Conservation (phyloP, 257 asterid species). For the Lantana camara region DNA sequence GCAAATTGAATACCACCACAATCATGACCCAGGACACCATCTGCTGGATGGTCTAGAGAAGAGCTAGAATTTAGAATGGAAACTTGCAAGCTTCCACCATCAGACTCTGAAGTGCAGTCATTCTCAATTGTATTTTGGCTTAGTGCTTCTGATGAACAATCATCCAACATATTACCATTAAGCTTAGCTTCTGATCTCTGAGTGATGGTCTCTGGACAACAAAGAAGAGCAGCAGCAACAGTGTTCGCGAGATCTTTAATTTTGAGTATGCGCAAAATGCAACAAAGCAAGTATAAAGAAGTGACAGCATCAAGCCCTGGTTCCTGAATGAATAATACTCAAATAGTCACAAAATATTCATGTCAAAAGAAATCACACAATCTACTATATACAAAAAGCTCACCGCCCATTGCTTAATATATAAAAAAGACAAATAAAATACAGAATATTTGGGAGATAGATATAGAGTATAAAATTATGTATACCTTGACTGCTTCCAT, state of each 20-base stretch:
- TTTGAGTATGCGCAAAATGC: conserved; percentile 94
- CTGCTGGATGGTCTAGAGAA: conserved; percentile 42
- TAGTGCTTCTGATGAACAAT: conserved; percentile 43
- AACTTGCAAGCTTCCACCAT: conserved; percentile 42
- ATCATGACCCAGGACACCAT: conserved; percentile 37
- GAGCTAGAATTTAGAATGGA: conserved; percentile 45
- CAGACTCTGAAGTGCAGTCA: conserved; percentile 32
- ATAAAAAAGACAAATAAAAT: neutral
- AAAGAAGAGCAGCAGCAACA: conserved; percentile 87
- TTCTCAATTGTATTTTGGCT: conserved; percentile 35
- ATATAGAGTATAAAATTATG: conserved; percentile 27
- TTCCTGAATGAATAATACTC: conserved; percentile 60
- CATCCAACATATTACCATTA: conserved; percentile 56
- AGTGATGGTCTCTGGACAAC: conserved; percentile 52
- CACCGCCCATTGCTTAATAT: conserved; percentile 15
- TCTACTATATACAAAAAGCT: conserved; percentile 19
- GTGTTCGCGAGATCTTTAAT: conserved; percentile 94
- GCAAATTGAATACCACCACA: conserved; percentile 40
- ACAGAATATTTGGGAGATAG: conserved; percentile 5
- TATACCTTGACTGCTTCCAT: conserved; percentile 49
- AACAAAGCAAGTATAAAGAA: conserved; percentile 88
- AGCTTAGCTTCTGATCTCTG: conserved; percentile 55
- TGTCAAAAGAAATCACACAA: conserved; percentile 15
- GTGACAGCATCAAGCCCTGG: conserved; percentile 70
- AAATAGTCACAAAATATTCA: conserved; percentile 30